These are phyloP conservation scores for Hemerocallis citrina DNA, from an alignment of 106 monocot species.

Conservation along the genomic window DNA sequence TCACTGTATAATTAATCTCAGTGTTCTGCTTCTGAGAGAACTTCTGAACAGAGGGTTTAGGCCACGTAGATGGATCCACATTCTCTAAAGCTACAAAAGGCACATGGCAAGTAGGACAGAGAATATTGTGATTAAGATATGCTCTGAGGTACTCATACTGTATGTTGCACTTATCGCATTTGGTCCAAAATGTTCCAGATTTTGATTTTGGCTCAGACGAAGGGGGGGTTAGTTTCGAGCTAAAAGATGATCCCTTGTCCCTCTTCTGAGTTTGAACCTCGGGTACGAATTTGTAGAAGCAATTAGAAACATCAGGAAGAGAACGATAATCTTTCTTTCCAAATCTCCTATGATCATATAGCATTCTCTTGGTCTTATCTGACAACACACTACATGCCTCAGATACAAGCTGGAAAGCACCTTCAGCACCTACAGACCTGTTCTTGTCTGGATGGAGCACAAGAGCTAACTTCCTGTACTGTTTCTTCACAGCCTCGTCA, in stretches of 20 bases:
- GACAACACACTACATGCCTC: constrained; percentile 79
- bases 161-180: constrained; percentile 41
- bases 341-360: constrained; percentile 65
- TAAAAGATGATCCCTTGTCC: neutral
- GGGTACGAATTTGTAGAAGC: constrained; percentile 16
- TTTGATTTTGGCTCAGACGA: constrained; percentile 7
- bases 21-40: constrained; percentile 4
- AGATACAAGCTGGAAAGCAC: constrained; percentile 64
- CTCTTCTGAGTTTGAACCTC: constrained; percentile 15
- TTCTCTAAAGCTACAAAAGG: constrained; percentile 31
- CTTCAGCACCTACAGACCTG: constrained; percentile 68
- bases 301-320: constrained; percentile 21
- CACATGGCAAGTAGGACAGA: constrained; percentile 22
- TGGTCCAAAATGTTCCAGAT: constrained; percentile 43
- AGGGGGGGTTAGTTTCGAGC: neutral
- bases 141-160: constrained; percentile 28
- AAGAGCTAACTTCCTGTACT: constrained; percentile 64
- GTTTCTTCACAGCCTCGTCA: constrained; percentile 65
- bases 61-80: constrained; percentile 30
- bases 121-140: constrained; percentile 33
- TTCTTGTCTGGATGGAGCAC: constrained; percentile 88
- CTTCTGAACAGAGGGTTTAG: constrained; percentile 8
- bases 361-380: constrained; percentile 45
- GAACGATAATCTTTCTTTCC: constrained; percentile 14
- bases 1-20: too few relatives aligned